Evolutionary conservation across 1,284 basidiomycete species (phyloP).

Genomic region (Rhodotorula sp.): DNA sequence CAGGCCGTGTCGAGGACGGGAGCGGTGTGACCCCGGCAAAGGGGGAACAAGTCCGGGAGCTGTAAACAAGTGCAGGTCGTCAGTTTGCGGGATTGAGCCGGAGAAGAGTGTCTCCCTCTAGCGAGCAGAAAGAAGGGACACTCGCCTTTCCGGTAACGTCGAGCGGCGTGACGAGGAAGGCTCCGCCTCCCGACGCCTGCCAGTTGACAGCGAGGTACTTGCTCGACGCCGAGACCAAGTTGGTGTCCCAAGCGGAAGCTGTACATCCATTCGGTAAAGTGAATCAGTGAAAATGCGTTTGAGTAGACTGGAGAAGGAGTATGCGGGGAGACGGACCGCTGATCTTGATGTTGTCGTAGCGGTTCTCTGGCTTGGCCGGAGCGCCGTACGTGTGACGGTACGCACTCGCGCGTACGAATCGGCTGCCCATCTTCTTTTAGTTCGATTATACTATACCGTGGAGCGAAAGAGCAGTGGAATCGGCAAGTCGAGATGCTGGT

Average conservation of each 20-base stretch:
- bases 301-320: too few relatives aligned
- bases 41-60: slow-evolving; percentile 86
- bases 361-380: slow-evolving; percentile 48
- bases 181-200: slow-evolving; percentile 77
- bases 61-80: slow-evolving; percentile 59
- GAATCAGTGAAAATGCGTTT: neutral
- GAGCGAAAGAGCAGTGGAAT: too few relatives aligned
- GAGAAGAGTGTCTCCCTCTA: slow-evolving; percentile 41
- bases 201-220: slow-evolving; percentile 89
- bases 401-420: slow-evolving; percentile 17
- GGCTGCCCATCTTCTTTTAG: neutral
- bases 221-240: slow-evolving; percentile 74
- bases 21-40: slow-evolving; percentile 71
- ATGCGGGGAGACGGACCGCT: neutral
- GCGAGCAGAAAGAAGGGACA: slow-evolving; percentile 55
- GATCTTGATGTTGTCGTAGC: slow-evolving; percentile 79
- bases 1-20: slow-evolving; percentile 85
- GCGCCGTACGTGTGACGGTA: slow-evolving; percentile 19
- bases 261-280: neutral
- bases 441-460: neutral
- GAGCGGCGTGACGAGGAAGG: slow-evolving; percentile 85
- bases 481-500: too few relatives aligned
- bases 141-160: slow-evolving; percentile 48
- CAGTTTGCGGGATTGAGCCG: slow-evolving; percentile 56
- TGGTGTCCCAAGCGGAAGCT: slow-evolving; percentile 83